Percentiles rank a stretch among this genome's conserved stretches.
Evolutionary conservation across 495 filamentous ascomycete genomes (phyloP).

Genomic region (Bathelium albidoporum): DNA sequence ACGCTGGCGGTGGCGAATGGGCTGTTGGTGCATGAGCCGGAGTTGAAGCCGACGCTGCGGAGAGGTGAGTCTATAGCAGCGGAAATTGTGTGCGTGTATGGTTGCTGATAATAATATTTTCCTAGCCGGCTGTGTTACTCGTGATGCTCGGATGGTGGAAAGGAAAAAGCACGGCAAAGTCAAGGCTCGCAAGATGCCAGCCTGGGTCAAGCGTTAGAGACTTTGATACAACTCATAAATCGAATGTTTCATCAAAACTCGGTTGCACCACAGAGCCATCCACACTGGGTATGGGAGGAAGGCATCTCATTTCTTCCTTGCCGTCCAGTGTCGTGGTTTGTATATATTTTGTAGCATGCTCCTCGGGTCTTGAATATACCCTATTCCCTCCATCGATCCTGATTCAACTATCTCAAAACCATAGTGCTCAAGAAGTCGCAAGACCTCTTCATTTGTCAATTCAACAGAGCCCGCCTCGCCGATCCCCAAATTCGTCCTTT

Average conservation of each 20-base stretch:
- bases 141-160: slow-evolving; percentile 86
- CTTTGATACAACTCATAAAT: background rate
- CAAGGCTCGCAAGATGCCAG: slow-evolving; percentile 95
- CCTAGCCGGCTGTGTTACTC: slow-evolving; percentile 80
- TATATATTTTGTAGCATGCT: slow-evolving; percentile 84
- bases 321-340: slow-evolving; percentile 31
- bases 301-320: background rate
- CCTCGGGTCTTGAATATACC: slow-evolving; percentile 73
- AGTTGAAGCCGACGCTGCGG: slow-evolving; percentile 74
- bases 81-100: background rate
- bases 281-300: background rate
- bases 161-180: slow-evolving; percentile 95
- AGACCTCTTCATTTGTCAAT: slow-evolving; percentile 76
- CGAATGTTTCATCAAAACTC: background rate
- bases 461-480: slow-evolving; percentile 79
- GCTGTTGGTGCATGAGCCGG: slow-evolving; percentile 80
- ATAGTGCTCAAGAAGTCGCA: slow-evolving; percentile 59
- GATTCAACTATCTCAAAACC: slow-evolving; percentile 62
- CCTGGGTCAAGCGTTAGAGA: slow-evolving; percentile 81
- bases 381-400: slow-evolving; percentile 43
- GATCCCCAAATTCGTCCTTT: slow-evolving; percentile 40
- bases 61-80: slow-evolving; percentile 57
- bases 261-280: background rate
- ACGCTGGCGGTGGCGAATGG: slow-evolving; percentile 87
- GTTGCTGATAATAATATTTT: slow-evolving; percentile 14